phyloP scores from a whole-genome alignment of 2,329 filamentous ascomycete species.

The Cladosporium sp. region DNA sequence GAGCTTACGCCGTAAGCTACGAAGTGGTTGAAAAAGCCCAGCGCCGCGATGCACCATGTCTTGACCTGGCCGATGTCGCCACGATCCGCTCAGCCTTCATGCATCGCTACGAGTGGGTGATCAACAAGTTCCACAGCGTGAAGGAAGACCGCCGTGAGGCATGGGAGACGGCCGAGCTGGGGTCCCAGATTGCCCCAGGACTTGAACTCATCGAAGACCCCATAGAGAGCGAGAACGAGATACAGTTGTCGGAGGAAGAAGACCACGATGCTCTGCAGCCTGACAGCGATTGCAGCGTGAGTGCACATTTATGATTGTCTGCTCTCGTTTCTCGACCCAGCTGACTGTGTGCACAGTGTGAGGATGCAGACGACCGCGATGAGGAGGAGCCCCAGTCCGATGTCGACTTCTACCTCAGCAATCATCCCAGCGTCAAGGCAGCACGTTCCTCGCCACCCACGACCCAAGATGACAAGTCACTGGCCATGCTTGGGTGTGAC shows the following conservation, averaged over 20 bases:
- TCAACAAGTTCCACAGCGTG: constrained; percentile 5
- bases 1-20: background rate
- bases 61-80: background rate
- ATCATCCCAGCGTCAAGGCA: background rate
- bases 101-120: constrained; percentile 10
- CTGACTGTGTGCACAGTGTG: background rate
- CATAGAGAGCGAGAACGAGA: background rate
- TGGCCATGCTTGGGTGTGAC: background rate
- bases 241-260: background rate
- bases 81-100: constrained; percentile 1
- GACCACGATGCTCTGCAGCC: background rate
- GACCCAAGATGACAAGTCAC: background rate
- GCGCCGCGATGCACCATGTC: background rate
- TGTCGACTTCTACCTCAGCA: background rate
- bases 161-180: background rate
- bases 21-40: background rate
- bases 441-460: background rate
- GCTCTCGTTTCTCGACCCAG: too few relatives aligned
- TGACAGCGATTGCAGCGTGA: background rate
- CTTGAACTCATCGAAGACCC: background rate
- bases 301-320: background rate
- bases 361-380: background rate
- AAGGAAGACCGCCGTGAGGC: background rate
- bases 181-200: background rate
- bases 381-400: background rate